A percentile compares a stretch with the other conserved stretches of the same genome.
Evolutionary conservation across 306 rosid genomes (phyloP).

Genomic region (Prunus mira): DNA sequence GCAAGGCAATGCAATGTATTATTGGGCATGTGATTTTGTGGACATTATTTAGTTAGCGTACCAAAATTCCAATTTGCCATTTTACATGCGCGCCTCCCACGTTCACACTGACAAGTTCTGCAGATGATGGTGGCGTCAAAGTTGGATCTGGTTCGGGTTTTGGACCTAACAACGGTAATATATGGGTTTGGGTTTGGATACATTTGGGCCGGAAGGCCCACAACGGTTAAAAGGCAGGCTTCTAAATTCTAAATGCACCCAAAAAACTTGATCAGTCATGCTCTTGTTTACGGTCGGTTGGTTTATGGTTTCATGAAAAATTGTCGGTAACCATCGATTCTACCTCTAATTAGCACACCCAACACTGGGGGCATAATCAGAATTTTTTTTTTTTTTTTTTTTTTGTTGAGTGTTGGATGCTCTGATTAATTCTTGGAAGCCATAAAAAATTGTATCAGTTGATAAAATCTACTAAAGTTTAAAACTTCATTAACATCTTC

Average conservation of each 20-base stretch:
- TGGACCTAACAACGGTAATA: not conserved
- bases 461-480: not conserved
- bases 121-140: not conserved
- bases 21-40: conserved; percentile 14
- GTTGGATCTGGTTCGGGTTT: not conserved
- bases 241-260: too few relatives aligned
- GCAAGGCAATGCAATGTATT: not conserved
- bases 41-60: not conserved
- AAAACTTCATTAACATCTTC: not conserved
- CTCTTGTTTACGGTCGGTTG: too few relatives aligned
- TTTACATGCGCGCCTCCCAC: not conserved
- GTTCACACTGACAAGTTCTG: not conserved
- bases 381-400: too few relatives aligned
- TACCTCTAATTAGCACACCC: too few relatives aligned
- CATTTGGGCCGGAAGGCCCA: not conserved
- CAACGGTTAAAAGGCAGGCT: too few relatives aligned
- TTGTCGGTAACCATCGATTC: too few relatives aligned
- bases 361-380: too few relatives aligned
- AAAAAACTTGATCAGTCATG: too few relatives aligned
- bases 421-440: too few relatives aligned
- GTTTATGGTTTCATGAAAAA: too few relatives aligned
- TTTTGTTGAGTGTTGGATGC: too few relatives aligned
- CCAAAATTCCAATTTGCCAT: conserved; percentile 10
- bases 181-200: not conserved
- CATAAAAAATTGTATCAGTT: not conserved